Base-by-base conservation (phyloP, 225 moss, liverwort and hornwort genomes). In the Rhytidiadelphus loreus region DNA sequence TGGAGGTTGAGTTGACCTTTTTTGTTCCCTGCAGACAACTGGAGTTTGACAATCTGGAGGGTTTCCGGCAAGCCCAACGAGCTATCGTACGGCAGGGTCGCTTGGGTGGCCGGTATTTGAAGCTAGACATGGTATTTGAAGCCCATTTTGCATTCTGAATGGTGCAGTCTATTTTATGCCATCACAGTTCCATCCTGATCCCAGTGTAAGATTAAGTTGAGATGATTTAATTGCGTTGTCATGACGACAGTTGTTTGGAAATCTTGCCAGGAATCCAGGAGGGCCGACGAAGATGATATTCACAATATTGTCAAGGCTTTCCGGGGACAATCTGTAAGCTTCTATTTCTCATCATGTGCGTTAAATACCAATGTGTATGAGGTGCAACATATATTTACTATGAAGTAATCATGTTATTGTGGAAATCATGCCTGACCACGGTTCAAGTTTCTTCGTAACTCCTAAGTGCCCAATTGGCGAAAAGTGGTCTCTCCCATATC, bases 71-170 rank as follows among this genome's bases (percentile, higher is more conserved):
- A 83, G 96, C 93, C 7, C 98, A 96, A 82, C 95, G 92, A 86
- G 64, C 86, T 30, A 78, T 98, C 72, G 90, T 93, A 61, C 88
- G 90, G 52, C 94, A 90, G 76, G 95, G 96, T 80, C 96, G 98
- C 82, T 92, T 96, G 86, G 98, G 96, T 79, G 96, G 96, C 61
- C 96, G 96, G 62, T 96, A 89, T 89, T 88, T 98, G 96, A 98
- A 96, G 90, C 91, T 98, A 88, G 95, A 94, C n/a, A 62, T 85
- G 96, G 97, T 97, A 86, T 55, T 41, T 43, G 85, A 85, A 71
- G 65, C 44, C 41, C 43, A 74, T 43, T 71, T 39, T 60, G 37
- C 32, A 48, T 48, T 86, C 73, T 80, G 28, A 41, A 89, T 55
- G 77, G 57, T 35, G 55, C 69, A 87, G 12, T 85, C 30, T 64